Base-by-base conservation (phyloP, 129 eudicot genomes). In the Pseudognaphalium luteoalbum region DNA sequence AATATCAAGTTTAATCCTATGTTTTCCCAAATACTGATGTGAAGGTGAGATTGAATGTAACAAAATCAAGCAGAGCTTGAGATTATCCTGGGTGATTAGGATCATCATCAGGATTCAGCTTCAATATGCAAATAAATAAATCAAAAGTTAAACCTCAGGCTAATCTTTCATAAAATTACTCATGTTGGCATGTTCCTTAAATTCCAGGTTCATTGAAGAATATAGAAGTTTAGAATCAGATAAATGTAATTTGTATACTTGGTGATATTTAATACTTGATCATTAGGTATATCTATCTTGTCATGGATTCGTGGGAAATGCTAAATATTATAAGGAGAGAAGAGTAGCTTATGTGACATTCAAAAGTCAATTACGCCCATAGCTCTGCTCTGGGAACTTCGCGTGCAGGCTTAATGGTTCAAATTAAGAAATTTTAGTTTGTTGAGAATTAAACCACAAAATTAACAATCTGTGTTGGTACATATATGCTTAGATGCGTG, bases 81-180 rank as follows among this genome's bases (percentile, higher is more conserved):
- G 35, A 57, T 69, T 56, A 11, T 41, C 51, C 35, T 19, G 20
- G 28, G 20, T 32, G 20, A 44, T 76, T 54, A 67, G 57, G 42
- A 58, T 77, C 33, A 37, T 69, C 20, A 68, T 68, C 10, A 6
- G 50, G 52, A 59, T 70, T 69, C 16, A 4, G 75, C 54, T 69
- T 47, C 11, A 42, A 29, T 63, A 59, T 59, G 3, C 10, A 56
- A 70, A 33, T 12, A 28, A 17, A 14, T 4, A 25, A 15, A 77
- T 41, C 4, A 21, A 2, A 5, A 7, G 11, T 57, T 20, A 47
- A 47, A 3, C 17, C 54, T 47, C 9, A 41, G 4, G 47, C 3
- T 41, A 68, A 37, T 37, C 9, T 77, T 32, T 56, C 32, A 4
- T 39, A 51, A 68, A 77, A 58, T 19, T 29, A 64, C 52, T 78